Percentiles rank a stretch among this genome's conserved stretches.
phyloP scores from a whole-genome alignment of 2,329 filamentous ascomycete species.

The Talaromyces sp. region DNA sequence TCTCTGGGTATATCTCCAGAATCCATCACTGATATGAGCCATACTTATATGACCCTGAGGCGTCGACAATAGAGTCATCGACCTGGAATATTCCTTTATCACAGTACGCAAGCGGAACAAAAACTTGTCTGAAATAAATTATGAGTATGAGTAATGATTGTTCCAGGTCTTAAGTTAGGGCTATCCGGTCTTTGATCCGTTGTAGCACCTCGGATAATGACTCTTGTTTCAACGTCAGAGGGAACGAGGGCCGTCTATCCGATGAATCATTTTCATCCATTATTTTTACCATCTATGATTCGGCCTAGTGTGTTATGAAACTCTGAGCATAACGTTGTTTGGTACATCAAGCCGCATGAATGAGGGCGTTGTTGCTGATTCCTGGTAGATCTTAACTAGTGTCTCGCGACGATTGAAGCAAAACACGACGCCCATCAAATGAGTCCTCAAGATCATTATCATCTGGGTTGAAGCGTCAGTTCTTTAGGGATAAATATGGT shows the following conservation, averaged over 20 bases:
- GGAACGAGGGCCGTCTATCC: background rate
- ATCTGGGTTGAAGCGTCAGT: background rate
- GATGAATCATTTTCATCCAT: background rate
- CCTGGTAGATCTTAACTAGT: background rate
- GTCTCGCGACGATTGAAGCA: background rate
- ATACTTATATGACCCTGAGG: conserved; percentile 4
- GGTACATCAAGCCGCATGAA: background rate
- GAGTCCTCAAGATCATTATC: background rate
- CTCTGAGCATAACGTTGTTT: background rate
- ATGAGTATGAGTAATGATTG: background rate
- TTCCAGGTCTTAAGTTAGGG: background rate
- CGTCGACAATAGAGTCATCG: background rate
- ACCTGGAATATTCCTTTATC: background rate
- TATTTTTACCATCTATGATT: background rate
- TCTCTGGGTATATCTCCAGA: background rate
- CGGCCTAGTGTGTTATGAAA: background rate
- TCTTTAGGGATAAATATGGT: background rate
- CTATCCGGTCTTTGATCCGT: background rate
- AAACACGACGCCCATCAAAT: background rate
- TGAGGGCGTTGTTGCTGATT: background rate
- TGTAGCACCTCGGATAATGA: background rate
- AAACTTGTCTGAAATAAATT: background rate
- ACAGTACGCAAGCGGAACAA: background rate
- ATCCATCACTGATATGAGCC: background rate
- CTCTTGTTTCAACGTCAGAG: background rate